Percentiles rank a stretch among this genome's conserved stretches.
Evolutionary conservation across 2,329 filamentous ascomycete genomes (phyloP).

Genomic region (Diaporthe vaccinii): DNA sequence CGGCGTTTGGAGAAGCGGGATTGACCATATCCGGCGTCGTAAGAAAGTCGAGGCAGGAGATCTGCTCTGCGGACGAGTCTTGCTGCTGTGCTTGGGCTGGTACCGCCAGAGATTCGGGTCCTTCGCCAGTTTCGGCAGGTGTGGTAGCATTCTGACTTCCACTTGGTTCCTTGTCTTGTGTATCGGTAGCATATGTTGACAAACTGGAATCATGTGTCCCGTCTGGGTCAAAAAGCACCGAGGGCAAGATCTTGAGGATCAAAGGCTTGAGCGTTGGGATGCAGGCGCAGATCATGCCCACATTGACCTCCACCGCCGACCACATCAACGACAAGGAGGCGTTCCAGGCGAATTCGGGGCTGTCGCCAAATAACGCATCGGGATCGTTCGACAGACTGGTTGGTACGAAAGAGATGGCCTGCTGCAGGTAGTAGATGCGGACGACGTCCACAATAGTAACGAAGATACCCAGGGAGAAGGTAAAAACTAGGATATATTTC

Average conservation of each 20-base stretch:
- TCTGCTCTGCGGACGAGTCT: constrained; percentile 39
- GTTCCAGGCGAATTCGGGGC: constrained; percentile 75
- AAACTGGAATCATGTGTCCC: constrained; percentile 53
- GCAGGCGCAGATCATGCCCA: constrained; percentile 90
- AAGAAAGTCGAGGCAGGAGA: constrained; percentile 61
- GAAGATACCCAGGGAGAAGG: constrained; percentile 89
- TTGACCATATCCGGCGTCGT: constrained; percentile 56
- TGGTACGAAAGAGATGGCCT: constrained; percentile 68
- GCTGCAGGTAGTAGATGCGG: constrained; percentile 89
- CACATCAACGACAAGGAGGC: constrained; percentile 91
- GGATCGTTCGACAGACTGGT: constrained; percentile 53
- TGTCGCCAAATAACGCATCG: constrained; percentile 63
- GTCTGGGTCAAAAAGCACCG: constrained; percentile 67
- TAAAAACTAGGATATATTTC: constrained; percentile 88
- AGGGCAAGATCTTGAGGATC: constrained; percentile 73
- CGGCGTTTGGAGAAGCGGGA: neutral
- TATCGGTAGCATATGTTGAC: constrained; percentile 47
- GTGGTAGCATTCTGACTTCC: constrained; percentile 18
- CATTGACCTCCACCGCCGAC: constrained; percentile 91
- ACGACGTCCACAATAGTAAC: constrained; percentile 90
- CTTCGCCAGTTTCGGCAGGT: constrained; percentile 18
- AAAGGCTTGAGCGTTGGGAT: constrained; percentile 94
- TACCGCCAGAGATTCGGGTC: neutral
- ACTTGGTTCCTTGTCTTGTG: constrained; percentile 23
- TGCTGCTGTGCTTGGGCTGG: neutral